Percentiles rank a stretch among this genome's conserved stretches.
Evolutionary conservation across 2,329 filamentous ascomycete species (phyloP).

Genomic region (Apiospora phragmitis): DNA sequence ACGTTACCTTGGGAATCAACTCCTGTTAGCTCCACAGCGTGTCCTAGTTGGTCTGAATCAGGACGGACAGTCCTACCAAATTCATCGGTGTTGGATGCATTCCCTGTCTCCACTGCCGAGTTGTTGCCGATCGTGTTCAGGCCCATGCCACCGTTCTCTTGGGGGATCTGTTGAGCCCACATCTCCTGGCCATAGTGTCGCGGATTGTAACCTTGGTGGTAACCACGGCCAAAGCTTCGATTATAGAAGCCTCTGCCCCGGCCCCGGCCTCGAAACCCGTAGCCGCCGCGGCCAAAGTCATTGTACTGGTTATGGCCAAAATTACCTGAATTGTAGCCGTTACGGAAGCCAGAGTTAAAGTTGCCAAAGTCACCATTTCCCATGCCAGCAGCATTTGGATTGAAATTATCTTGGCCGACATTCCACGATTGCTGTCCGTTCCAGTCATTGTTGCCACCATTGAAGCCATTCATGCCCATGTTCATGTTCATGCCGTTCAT

Average conservation of each 20-base stretch:
- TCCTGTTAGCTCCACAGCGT: constrained; percentile 24
- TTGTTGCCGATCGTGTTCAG: constrained; percentile 20
- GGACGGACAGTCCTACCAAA: constrained; percentile 37
- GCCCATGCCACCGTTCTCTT: constrained; percentile 23
- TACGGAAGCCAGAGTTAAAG: constrained; percentile 75
- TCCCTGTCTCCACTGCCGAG: constrained; percentile 19
- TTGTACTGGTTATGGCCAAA: constrained; percentile 77
- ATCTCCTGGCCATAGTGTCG: constrained; percentile 21
- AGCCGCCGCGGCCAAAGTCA: constrained; percentile 72
- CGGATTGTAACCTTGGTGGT: constrained; percentile 42
- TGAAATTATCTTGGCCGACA: constrained; percentile 87
- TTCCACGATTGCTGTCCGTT: constrained; percentile 81
- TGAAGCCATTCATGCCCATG: constrained; percentile 72
- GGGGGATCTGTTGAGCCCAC: constrained; percentile 27
- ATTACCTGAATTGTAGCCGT: constrained; percentile 80
- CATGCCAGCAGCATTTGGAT: constrained; percentile 81
- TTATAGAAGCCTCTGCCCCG: constrained; percentile 55
- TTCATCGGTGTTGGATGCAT: constrained; percentile 39
- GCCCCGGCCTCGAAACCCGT: constrained; percentile 67
- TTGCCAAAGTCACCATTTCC: constrained; percentile 78
- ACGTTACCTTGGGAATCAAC: constrained; percentile 21
- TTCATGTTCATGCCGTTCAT: constrained; percentile 74
- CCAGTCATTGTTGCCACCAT: constrained; percentile 75
- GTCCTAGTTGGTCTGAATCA: constrained; percentile 24
- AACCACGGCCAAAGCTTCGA: constrained; percentile 56